Evolutionary conservation across 2,329 filamentous ascomycete genomes (phyloP).

Genomic region (Aureobasidium vineae): DNA sequence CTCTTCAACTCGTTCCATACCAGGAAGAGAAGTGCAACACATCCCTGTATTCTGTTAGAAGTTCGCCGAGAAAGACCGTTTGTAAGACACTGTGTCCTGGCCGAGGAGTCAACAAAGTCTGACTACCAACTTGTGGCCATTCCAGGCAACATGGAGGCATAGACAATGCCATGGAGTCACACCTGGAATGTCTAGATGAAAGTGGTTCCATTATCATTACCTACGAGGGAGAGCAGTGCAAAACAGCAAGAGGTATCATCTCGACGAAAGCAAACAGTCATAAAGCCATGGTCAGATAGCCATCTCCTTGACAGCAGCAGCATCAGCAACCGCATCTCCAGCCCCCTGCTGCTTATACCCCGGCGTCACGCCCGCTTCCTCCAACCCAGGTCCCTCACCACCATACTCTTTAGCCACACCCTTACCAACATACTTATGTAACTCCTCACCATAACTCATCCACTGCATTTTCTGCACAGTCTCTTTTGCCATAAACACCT

Average conservation of each 20-base stretch:
- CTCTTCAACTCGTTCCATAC: not conserved
- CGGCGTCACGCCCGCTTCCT: conserved; percentile 45
- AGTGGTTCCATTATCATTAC: not conserved
- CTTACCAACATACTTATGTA: conserved; percentile 65
- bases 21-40: no score
- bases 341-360: conserved; percentile 35
- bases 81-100: no score
- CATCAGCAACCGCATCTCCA: not conserved
- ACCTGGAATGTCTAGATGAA: not conserved
- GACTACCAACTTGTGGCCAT: no score
- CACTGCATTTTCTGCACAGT: conserved; percentile 52
- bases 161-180: no score
- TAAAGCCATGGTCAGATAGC: conserved; percentile 4
- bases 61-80: not conserved
- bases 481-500: conserved; percentile 49
- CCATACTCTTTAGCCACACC: conserved; percentile 75
- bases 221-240: not conserved
- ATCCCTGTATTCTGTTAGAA: no score
- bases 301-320: conserved; percentile 11
- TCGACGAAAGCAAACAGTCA: not conserved
- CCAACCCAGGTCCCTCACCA: conserved; percentile 61
- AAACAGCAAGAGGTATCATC: not conserved
- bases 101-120: no score
- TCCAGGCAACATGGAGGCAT: no score
- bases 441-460: conserved; percentile 59